phyloP scores from a whole-genome alignment of 2,329 filamentous ascomycete genomes.

The Talaromyces sp. region DNA sequence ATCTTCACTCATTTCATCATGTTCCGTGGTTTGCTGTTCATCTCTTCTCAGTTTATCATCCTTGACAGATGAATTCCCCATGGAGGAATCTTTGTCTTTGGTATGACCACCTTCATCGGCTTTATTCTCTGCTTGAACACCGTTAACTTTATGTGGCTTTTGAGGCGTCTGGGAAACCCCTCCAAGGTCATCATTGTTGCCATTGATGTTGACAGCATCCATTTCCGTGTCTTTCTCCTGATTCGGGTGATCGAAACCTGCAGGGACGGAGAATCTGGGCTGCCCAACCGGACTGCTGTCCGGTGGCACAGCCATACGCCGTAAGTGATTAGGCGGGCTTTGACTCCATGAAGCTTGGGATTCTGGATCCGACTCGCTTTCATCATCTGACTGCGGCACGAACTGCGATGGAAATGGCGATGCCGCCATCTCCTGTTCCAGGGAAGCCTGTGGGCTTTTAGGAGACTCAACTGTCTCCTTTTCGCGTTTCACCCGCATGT shows the following conservation, averaged over 20 bases:
- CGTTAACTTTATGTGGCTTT: not conserved
- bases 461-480: conserved; percentile 5
- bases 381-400: conserved; percentile 13
- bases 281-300: not conserved
- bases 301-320: conserved; percentile 5
- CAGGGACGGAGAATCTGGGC: not conserved
- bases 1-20: conserved; percentile 19
- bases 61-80: not conserved
- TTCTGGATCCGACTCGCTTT: conserved; percentile 9
- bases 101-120: not conserved
- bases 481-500: conserved; percentile 17
- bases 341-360: conserved; percentile 13
- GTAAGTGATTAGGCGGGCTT: conserved; percentile 11
- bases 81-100: not conserved
- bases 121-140: not conserved
- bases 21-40: conserved; percentile 11
- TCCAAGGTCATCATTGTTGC: not conserved
- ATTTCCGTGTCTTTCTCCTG: not conserved
- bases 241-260: not conserved
- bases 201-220: not conserved
- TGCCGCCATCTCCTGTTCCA: not conserved
- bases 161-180: not conserved
- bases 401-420: conserved; percentile 7
- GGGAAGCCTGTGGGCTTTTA: not conserved
- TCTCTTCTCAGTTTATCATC: not conserved